These are phyloP conservation scores for Peronospora farinosa DNA, from an alignment of 352 stramenopile species.

Conservation along the genomic window DNA sequence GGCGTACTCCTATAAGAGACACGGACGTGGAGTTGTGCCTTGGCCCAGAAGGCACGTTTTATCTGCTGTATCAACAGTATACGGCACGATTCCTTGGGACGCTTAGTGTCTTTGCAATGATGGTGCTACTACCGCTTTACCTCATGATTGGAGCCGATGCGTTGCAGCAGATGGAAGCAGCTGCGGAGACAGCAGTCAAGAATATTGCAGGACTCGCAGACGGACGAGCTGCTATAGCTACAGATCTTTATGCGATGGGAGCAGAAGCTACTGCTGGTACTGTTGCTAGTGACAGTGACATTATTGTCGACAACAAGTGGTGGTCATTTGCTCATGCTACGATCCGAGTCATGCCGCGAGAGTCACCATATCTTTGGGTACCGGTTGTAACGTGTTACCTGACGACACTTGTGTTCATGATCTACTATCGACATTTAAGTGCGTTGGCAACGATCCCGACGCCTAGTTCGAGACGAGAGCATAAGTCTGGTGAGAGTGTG, in stretches of 20 bases:
- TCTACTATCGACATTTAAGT: constrained; percentile 68
- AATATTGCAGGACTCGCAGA: constrained; percentile 22
- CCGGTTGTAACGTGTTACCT: constrained; percentile 68
- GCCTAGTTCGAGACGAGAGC: constrained; percentile 6
- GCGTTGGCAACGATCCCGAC: constrained; percentile 54
- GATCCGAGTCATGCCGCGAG: constrained; percentile 69
- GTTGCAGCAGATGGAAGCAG: constrained; percentile 25
- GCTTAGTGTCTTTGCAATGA: constrained; percentile 57
- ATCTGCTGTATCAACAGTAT: constrained; percentile 81
- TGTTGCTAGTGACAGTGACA: constrained; percentile 8
- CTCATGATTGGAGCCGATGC: constrained; percentile 45
- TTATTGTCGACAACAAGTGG: constrained; percentile 42
- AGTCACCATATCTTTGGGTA: constrained; percentile 75
- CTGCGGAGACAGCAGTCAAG: constrained; percentile 23
- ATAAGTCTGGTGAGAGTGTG: constrained; percentile 9
- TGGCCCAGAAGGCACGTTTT: constrained; percentile 76
- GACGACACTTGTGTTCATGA: constrained; percentile 64
- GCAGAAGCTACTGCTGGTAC: constrained; percentile 4
- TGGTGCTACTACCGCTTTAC: constrained; percentile 71
- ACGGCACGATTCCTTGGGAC: constrained; percentile 50
- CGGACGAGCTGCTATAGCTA: constrained; percentile 1
- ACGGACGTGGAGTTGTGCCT: constrained; percentile 57
- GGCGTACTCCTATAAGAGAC: constrained; percentile 61
- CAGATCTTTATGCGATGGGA: constrained; percentile 11
- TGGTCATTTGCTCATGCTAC: constrained; percentile 77